These are phyloP conservation scores for Vickermania ingenoplastis DNA, from an alignment of 208 protist genomes.

Conservation along the genomic window DNA sequence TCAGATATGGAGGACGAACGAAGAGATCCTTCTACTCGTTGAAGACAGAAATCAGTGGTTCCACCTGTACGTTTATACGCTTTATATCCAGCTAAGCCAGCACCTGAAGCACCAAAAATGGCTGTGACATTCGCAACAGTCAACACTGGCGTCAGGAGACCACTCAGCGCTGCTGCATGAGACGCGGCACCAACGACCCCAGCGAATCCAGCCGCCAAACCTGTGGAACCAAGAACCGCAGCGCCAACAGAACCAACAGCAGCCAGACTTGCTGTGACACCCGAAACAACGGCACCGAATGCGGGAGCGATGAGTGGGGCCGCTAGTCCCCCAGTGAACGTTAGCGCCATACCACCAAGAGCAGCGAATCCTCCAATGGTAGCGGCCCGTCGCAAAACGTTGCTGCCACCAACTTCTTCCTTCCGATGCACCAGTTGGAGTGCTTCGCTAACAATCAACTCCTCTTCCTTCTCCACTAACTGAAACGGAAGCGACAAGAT, in stretches of 20 bases:
- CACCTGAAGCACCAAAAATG: slow-evolving; percentile 65
- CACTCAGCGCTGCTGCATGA: slow-evolving; percentile 51
- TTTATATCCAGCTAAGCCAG: slow-evolving; percentile 61
- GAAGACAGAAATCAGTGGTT: slow-evolving; percentile 56
- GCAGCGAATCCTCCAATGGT: slow-evolving; percentile 65
- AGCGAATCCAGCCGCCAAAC: slow-evolving; percentile 34
- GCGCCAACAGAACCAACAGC: slow-evolving; percentile 39
- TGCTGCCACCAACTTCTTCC: slow-evolving; percentile 24
- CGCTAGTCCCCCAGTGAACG: slow-evolving; percentile 61
- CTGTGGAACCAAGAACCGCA: slow-evolving; percentile 36
- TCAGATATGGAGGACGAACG: background rate
- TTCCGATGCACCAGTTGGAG: slow-evolving; percentile 6
- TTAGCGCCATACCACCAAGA: slow-evolving; percentile 46
- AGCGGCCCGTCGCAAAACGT: slow-evolving; percentile 20
- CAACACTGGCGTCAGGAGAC: slow-evolving; percentile 50
- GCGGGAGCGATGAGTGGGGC: slow-evolving; percentile 63
- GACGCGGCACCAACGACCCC: slow-evolving; percentile 52
- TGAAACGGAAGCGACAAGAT: slow-evolving; percentile 45
- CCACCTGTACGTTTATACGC: slow-evolving; percentile 49
- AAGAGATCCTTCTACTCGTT: slow-evolving; percentile 55
- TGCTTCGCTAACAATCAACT: slow-evolving; percentile 11
- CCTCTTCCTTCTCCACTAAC: slow-evolving; percentile 52
- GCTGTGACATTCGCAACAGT: slow-evolving; percentile 58
- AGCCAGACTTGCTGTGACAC: slow-evolving; percentile 35
- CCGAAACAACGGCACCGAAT: slow-evolving; percentile 34